Conservation (phyloP, 768 basidiomycete genomes). For the Pisolithus orientalis region DNA sequence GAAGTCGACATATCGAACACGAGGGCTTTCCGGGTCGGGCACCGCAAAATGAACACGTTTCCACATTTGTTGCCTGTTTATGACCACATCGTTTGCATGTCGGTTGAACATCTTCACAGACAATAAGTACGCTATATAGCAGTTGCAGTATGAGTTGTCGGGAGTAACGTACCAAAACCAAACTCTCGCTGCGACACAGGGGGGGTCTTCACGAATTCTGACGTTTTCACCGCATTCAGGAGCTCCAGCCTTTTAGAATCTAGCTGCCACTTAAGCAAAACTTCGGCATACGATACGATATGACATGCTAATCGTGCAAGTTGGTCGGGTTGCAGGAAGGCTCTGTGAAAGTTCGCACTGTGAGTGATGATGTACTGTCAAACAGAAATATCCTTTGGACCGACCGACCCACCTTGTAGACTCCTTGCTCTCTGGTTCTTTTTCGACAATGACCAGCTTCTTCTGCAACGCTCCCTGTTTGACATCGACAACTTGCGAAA, state of each 20-base stretch:
- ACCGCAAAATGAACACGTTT: constrained; percentile 39
- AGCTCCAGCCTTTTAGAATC: constrained; percentile 67
- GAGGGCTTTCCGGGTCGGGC: constrained; percentile 38
- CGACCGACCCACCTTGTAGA: constrained; percentile 5
- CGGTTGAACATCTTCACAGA: constrained; percentile 37
- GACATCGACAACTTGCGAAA: constrained; percentile 35
- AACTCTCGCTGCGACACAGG: constrained; percentile 25
- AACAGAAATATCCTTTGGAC: not conserved
- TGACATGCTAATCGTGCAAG: constrained; percentile 46
- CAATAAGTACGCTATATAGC: not conserved
- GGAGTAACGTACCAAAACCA: constrained; percentile 26
- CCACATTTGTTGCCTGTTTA: constrained; percentile 27
- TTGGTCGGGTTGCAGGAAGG: constrained; percentile 14
- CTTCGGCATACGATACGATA: constrained; percentile 66
- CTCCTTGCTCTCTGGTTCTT: constrained; percentile 13
- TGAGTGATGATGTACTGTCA: not conserved
- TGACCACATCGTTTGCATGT: constrained; percentile 41
- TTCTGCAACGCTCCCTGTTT: constrained; percentile 27
- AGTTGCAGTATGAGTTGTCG: constrained; percentile 1
- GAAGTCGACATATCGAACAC: constrained; percentile 72
- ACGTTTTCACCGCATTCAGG: constrained; percentile 52
- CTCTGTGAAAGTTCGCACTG: constrained; percentile 5
- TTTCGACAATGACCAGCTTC: constrained; percentile 33
- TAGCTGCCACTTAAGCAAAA: constrained; percentile 69
- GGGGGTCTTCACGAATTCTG: constrained; percentile 14